Evolutionary conservation across 371 early-diverging fungal genomes (phyloP).

Genomic region (Dentiscutata heterogama): DNA sequence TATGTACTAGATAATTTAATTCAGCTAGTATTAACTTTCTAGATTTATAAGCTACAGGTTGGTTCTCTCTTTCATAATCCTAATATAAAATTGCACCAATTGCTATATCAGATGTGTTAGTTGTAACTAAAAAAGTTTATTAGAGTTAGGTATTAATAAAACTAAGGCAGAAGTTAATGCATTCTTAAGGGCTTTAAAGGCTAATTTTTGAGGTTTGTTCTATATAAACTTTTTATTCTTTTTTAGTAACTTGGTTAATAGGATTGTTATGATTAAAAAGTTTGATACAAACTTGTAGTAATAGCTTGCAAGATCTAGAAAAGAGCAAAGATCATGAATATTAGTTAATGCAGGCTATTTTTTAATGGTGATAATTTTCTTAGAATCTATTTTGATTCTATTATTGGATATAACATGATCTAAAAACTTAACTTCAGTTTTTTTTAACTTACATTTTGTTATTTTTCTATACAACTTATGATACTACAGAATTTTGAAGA

Average conservation of each 20-base stretch:
- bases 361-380: constrained; percentile 52
- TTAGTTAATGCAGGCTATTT: constrained; percentile 52
- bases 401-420: constrained; percentile 53
- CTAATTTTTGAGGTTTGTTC: constrained; percentile 44
- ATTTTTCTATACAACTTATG: constrained; percentile 55
- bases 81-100: constrained; percentile 61
- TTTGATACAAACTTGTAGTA: constrained; percentile 61
- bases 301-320: constrained; percentile 64
- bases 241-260: constrained; percentile 51
- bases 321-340: constrained; percentile 56
- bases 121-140: constrained; percentile 52
- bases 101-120: constrained; percentile 63
- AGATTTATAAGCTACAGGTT: constrained; percentile 38
- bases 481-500: constrained; percentile 52
- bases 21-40: background rate
- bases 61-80: constrained; percentile 27
- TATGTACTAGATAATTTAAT: constrained; percentile 44
- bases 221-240: constrained; percentile 55
- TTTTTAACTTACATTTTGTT: constrained; percentile 65
- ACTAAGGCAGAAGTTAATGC: constrained; percentile 48
- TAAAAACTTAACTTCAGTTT: constrained; percentile 53
- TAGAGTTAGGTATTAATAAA: constrained; percentile 54
- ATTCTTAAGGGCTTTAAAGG: constrained; percentile 58
- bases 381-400: constrained; percentile 52
- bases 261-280: constrained; percentile 55